Base-by-base conservation (phyloP, 805 yeast genomes). In the Pichia kluyveri region DNA sequence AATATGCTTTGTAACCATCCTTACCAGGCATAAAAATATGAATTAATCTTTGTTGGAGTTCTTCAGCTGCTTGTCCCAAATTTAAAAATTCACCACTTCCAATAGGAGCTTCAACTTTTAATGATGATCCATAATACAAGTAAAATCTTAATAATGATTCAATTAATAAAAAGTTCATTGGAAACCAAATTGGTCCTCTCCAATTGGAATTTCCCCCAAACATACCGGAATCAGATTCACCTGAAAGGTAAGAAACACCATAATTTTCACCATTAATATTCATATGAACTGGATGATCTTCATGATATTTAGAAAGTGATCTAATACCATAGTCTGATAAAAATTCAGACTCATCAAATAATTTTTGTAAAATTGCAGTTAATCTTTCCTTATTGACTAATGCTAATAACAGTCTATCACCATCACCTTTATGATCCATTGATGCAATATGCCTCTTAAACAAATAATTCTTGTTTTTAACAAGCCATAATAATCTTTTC, bases 121-220 rank as follows among this genome's bases (percentile, higher is more conserved):
- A 76, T 45, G 76, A 82, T 28, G 90, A 80, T 12, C 97, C 97
- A 63, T 88, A 89, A 70, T 88, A 89, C 59, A 89, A 70, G 64
- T 82, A 87, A 65, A 87, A 87, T 57, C 96, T 74, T 66, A 89
- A 93, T 56, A 89, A 70, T 0, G 96, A 80, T 69, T 89, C 97
- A 49, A 89, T 86, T 38, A 89, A 69, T 52, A 89, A 69, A 65
- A 89, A 89, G 59, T 84, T 89, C 12, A 86, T 86, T 19, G 97
- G 96, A 73, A 89, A 88, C 97, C 97, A 89, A 56, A 89, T 88
- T 15, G 97, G 96, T 3, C 97, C 97, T 65, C 97, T 76, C 97
- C 97, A 89, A 67, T 89, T 89, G 23, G 96, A 88, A 64, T 89
- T 89, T 50, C 97, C 97, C 44, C 97, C 97, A 73, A 89, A 89